Conservation (phyloP, 805 yeast species). For the Starmerella geochares region DNA sequence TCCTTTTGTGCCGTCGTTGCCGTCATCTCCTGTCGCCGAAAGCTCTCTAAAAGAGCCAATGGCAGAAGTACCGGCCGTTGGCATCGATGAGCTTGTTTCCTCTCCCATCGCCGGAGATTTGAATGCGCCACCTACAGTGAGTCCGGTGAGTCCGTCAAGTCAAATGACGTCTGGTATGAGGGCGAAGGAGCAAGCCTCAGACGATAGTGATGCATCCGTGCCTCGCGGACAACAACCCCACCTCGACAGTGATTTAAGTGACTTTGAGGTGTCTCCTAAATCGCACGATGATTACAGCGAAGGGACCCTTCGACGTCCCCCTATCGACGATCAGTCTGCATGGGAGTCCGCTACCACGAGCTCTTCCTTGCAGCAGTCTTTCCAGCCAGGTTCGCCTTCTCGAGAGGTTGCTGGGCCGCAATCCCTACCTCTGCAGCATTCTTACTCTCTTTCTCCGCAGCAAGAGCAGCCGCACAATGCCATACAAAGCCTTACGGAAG, state of each 20-base stretch:
- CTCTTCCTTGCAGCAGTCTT: neutral
- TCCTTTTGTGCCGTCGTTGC: conserved; percentile 7
- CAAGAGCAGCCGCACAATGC: too few relatives aligned
- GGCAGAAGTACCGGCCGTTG: neutral
- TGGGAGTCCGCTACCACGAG: neutral
- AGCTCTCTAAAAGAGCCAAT: neutral
- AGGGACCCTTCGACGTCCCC: neutral
- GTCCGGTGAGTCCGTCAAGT: neutral
- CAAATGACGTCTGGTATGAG: neutral
- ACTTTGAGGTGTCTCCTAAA: conserved; percentile 4
- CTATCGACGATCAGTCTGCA: neutral
- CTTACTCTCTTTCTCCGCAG: too few relatives aligned
- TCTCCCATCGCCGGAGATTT: neutral
- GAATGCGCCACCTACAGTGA: neutral
- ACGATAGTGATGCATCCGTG: neutral
- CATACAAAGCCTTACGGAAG: neutral
- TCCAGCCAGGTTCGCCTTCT: neutral
- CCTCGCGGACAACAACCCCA: conserved; percentile 2
- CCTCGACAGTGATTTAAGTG: conserved; percentile 22
- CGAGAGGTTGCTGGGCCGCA: neutral
- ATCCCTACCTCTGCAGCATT: neutral
- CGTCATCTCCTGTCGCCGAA: neutral
- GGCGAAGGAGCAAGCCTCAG: neutral
- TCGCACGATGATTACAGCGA: neutral
- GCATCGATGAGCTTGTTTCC: conserved; percentile 6